Base-by-base conservation (phyloP, 108 stramenopile species). In the Nitzschia inconspicua region DNA sequence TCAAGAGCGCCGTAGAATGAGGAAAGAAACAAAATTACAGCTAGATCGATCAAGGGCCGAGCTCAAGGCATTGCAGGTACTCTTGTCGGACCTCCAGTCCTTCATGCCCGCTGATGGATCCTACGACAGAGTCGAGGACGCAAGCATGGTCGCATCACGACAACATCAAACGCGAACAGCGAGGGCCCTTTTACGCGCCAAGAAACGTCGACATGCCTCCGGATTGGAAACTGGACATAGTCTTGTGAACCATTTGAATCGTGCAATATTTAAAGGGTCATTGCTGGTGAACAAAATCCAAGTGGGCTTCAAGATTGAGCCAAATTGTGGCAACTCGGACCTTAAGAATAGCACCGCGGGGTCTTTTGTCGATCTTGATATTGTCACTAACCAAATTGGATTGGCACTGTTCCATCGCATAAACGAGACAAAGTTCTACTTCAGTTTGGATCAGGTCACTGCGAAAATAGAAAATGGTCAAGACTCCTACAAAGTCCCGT, bases 21-120 rank as follows among this genome's bases (percentile, higher is more conserved):
- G 55, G 28, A 34, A 47, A 28, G 49, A 49, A 3, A 1, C 70
- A 10, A 61, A 54, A 39, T 48, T 72, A 2, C 54, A 69, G 36
- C 55, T 82, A 1, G 26, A 48, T 30, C 54, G 80, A 41, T 57
- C 71, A 11, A 44, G 49, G 34, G 78, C 76, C 25, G 83, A 84
- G 60, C 54, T 77, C 44, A 52, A 63, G 0, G 69, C 72, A 18
- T 57, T 84, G 27, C 36, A 64, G 9, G 20, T 22, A 7, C 54
- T 69, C 8, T 27, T 63, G 22, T 24, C 29, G 24, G 63, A 54
- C 18, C 34, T 28, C 9, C 29, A 49, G 4, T 34, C 37, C 20
- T 39, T 9, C 40, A n/a, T n/a, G 9, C 5, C 23, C 24, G 13
- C 19, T 4, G 18, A 26, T 18, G 32, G 25, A 2, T 8, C 37